phyloP scores from a whole-genome alignment of 2,329 filamentous ascomycete genomes.

The Ophiocordyceps camponoti-saundersi region DNA sequence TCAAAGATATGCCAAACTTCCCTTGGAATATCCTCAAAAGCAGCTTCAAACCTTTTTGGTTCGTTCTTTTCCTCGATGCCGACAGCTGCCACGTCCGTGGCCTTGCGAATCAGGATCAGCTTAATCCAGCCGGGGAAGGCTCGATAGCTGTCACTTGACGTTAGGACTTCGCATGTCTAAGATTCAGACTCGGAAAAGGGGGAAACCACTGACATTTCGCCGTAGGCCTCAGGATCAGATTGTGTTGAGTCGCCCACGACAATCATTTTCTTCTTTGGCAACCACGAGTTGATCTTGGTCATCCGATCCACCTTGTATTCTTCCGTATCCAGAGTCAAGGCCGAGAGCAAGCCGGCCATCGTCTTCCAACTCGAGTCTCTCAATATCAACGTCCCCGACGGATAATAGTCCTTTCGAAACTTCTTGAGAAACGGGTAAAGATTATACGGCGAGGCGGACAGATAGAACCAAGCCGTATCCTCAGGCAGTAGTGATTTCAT shows the following conservation, averaged over 20 bases:
- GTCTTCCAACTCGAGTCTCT: constrained; percentile 80
- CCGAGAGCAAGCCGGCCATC: constrained; percentile 60
- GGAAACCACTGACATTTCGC: constrained; percentile 42
- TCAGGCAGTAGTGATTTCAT: constrained; percentile 36
- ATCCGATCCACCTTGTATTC: constrained; percentile 76
- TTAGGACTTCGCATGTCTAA: constrained; percentile 4
- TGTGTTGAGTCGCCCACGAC: constrained; percentile 85
- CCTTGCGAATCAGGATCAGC: constrained; percentile 73
- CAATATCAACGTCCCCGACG: constrained; percentile 64
- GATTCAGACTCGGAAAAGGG: too few species aligned
- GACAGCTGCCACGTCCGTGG: constrained; percentile 51
- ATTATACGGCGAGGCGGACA: constrained; percentile 88
- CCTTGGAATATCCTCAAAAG: constrained; percentile 59
- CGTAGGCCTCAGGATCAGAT: constrained; percentile 80
- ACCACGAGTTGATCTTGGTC: constrained; percentile 58
- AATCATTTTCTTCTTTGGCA: constrained; percentile 65
- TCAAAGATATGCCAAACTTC: constrained; percentile 71
- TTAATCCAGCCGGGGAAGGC: constrained; percentile 60
- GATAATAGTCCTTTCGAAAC: constrained; percentile 58
- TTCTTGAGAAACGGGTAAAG: constrained; percentile 70
- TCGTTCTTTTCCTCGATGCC: constrained; percentile 61
- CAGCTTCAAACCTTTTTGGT: constrained; percentile 59
- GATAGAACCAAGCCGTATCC: constrained; percentile 72
- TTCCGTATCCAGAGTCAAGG: constrained; percentile 64
- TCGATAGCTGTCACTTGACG: constrained; percentile 27